These are phyloP conservation scores for Phytophthora multivora DNA, from an alignment of 352 stramenopile species.

Conservation along the genomic window DNA sequence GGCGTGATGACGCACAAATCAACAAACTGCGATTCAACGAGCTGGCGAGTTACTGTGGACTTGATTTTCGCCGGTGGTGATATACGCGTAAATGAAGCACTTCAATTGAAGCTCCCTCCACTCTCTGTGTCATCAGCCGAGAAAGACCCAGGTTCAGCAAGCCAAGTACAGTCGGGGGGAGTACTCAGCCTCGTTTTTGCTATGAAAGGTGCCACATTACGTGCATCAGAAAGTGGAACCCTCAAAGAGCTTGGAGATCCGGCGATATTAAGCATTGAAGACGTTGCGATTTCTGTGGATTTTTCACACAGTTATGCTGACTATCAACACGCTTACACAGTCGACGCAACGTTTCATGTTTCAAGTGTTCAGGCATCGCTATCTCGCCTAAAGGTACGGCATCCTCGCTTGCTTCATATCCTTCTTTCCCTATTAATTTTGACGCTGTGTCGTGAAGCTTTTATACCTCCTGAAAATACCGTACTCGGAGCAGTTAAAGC, in stretches of 20 bases:
- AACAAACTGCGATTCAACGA: conserved; percentile 14
- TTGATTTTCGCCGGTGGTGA: conserved; percentile 29
- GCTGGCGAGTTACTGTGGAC: conserved; percentile 34
- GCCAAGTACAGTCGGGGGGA: conserved; percentile 20
- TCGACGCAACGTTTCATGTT: conserved; percentile 27
- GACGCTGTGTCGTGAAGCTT: conserved; percentile 32
- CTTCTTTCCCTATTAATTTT: conserved; percentile 7
- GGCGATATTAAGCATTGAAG: conserved; percentile 22
- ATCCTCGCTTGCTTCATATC: neutral
- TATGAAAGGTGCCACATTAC: conserved; percentile 18
- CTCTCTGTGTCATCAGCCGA: conserved; percentile 33
- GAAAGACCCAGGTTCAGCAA: neutral
- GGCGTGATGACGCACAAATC: neutral
- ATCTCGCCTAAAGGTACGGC: conserved; percentile 42
- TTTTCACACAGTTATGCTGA: conserved; percentile 30
- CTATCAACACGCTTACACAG: conserved; percentile 16
- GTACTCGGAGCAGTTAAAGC: conserved; percentile 4
- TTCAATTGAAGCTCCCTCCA: conserved; percentile 27
- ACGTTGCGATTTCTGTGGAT: conserved; percentile 15
- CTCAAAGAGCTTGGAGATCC: conserved; percentile 25
- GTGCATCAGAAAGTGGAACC: conserved; percentile 19
- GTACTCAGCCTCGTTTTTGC: conserved; percentile 19
- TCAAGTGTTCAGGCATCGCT: conserved; percentile 28
- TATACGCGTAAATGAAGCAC: conserved; percentile 36
- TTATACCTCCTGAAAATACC: conserved; percentile 50